Percentiles rank a stretch among this genome's conserved stretches.
Evolutionary conservation across 805 yeast species (phyloP).

Genomic region (Blastobotrys attinorum): DNA sequence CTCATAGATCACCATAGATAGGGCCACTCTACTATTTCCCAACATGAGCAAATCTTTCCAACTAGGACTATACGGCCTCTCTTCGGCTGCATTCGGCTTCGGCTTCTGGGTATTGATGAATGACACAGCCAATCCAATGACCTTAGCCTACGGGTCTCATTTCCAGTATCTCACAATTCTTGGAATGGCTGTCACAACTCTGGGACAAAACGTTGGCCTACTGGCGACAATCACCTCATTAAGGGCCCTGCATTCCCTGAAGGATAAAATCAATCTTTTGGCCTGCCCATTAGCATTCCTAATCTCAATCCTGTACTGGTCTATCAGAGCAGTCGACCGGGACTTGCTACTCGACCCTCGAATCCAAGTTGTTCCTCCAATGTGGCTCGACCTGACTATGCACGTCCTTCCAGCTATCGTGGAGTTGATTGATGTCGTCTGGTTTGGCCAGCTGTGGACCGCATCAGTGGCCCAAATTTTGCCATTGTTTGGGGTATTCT

Average conservation of each 20-base stretch:
- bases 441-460: slow-evolving; percentile 21
- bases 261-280: slow-evolving; percentile 17
- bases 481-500: slow-evolving; percentile 14
- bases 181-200: slow-evolving; percentile 21
- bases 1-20: too few species aligned
- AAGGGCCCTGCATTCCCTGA: slow-evolving; percentile 8
- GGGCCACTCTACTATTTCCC: too few species aligned
- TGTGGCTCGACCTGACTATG: slow-evolving; percentile 24
- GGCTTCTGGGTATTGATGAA: not conserved
- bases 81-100: not conserved
- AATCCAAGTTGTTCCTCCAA: slow-evolving; percentile 17
- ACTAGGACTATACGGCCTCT: too few species aligned
- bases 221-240: slow-evolving; percentile 9
- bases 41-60: too few species aligned
- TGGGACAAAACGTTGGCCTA: slow-evolving; percentile 25
- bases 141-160: slow-evolving; percentile 29
- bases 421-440: slow-evolving; percentile 21
- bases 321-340: slow-evolving; percentile 21
- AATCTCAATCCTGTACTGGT: slow-evolving; percentile 28
- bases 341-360: slow-evolving; percentile 23
- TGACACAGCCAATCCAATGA: slow-evolving; percentile 1
- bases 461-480: slow-evolving; percentile 15
- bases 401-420: slow-evolving; percentile 27
- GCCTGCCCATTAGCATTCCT: slow-evolving; percentile 29
- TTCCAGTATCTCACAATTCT: slow-evolving; percentile 27